phyloP scores from a whole-genome alignment of 352 stramenopile genomes.

The Phytophthora fragariaefolia region DNA sequence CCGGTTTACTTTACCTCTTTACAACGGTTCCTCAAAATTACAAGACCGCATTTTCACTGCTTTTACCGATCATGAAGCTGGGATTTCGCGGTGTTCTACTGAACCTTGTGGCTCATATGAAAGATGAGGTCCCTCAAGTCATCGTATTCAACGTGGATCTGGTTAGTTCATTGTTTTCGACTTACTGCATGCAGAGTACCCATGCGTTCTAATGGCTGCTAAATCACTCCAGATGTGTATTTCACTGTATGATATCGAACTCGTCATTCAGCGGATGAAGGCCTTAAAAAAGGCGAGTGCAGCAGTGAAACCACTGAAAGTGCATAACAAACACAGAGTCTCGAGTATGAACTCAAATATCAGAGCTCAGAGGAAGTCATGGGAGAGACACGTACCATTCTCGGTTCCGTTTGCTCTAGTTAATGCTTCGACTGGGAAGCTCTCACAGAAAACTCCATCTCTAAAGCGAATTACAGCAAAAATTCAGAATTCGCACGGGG shows the following conservation, averaged over 20 bases:
- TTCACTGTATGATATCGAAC: conserved; percentile 5
- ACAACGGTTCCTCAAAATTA: not conserved
- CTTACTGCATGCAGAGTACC: not conserved
- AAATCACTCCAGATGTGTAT: conserved; percentile 4
- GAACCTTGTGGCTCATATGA: not conserved
- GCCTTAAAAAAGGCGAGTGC: not conserved
- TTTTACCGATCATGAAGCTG: not conserved
- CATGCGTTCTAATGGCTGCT: not conserved
- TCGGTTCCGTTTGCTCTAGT: not conserved
- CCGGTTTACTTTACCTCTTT: not conserved
- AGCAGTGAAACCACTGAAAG: not conserved
- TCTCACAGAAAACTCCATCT: not conserved
- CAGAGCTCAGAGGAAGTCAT: not conserved
- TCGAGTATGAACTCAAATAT: not conserved
- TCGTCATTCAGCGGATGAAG: conserved; percentile 2
- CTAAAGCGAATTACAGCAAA: not conserved
- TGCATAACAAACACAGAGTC: not conserved
- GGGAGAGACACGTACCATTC: not conserved
- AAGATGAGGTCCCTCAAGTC: not conserved
- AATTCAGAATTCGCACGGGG: not conserved
- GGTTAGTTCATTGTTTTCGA: not conserved
- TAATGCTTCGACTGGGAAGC: not conserved
- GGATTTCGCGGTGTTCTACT: not conserved
- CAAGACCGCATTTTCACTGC: not conserved
- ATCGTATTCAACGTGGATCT: not conserved